phyloP scores from a whole-genome alignment of 768 basidiomycete genomes.

The Psilocybe tampanensis region DNA sequence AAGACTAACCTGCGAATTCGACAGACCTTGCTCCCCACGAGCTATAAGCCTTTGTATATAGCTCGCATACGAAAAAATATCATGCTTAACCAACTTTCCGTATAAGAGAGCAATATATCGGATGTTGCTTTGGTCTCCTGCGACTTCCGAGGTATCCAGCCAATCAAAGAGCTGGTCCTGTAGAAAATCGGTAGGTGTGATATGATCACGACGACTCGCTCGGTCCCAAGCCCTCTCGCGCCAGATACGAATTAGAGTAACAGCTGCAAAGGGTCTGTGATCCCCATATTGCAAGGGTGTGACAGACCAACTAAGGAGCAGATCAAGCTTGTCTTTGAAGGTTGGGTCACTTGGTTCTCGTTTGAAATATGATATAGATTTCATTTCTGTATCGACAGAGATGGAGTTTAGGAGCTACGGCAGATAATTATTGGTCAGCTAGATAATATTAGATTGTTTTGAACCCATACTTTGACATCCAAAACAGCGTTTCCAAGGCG shows the following conservation, averaged over 20 bases:
- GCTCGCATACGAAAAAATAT: slow-evolving; percentile 70
- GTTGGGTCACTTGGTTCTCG: slow-evolving; percentile 40
- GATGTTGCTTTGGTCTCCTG: slow-evolving; percentile 57
- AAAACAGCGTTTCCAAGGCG: slow-evolving; percentile 62
- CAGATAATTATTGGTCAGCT: not conserved
- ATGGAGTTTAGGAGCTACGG: slow-evolving; percentile 77
- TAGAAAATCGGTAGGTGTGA: slow-evolving; percentile 60
- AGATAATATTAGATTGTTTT: not conserved
- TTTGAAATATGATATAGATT: slow-evolving; percentile 59
- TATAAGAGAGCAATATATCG: slow-evolving; percentile 66
- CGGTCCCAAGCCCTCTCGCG: slow-evolving; percentile 62
- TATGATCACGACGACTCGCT: slow-evolving; percentile 62
- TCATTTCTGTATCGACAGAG: slow-evolving; percentile 62
- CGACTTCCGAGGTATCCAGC: slow-evolving; percentile 70
- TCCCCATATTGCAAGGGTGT: slow-evolving; percentile 83
- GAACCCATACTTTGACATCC: slow-evolving; percentile 44
- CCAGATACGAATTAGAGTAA: slow-evolving; percentile 67
- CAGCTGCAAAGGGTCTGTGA: slow-evolving; percentile 76
- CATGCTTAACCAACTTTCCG: slow-evolving; percentile 70
- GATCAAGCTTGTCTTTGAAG: slow-evolving; percentile 72
- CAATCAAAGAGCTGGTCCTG: slow-evolving; percentile 83
- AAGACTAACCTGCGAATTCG: slow-evolving; percentile 49
- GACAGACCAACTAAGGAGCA: slow-evolving; percentile 80
- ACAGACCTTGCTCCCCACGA: slow-evolving; percentile 68
- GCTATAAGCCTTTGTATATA: slow-evolving; percentile 85